Conservation (phyloP, 345 rosid species). For the Angophora floribunda region DNA sequence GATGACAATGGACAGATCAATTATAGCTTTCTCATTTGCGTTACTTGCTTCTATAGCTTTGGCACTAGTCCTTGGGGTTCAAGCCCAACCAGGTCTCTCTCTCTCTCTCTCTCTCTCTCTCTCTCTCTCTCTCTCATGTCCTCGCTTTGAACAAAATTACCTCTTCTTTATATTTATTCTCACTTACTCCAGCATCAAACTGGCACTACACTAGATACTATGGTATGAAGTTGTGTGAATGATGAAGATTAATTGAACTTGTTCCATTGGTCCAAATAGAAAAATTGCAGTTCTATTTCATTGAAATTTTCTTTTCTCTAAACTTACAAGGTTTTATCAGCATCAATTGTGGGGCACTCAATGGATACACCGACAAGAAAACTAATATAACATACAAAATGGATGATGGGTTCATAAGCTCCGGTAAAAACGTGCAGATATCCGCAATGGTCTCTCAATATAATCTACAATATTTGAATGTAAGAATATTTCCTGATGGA, state of each 20-base stretch:
- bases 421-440: neutral
- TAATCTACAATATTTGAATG: too few species aligned
- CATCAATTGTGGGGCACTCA: slow-evolving; percentile 10
- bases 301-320: too few species aligned
- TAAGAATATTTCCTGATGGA: neutral
- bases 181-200: neutral
- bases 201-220: neutral
- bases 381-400: neutral
- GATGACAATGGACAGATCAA: too few species aligned
- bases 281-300: neutral
- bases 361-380: neutral
- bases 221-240: neutral
- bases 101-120: neutral
- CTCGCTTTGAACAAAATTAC: too few species aligned
- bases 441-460: neutral
- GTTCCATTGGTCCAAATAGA: neutral
- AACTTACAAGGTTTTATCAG: slow-evolving; percentile 1
- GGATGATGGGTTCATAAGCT: neutral
- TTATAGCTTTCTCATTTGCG: too few species aligned
- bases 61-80: neutral
- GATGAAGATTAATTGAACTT: neutral
- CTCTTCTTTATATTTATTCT: neutral
- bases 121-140: neutral
- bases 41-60: neutral
- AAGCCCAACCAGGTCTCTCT: neutral